These are phyloP conservation scores for Marsdenia floribunda DNA, from an alignment of 257 asterid genomes.

Conservation along the genomic window DNA sequence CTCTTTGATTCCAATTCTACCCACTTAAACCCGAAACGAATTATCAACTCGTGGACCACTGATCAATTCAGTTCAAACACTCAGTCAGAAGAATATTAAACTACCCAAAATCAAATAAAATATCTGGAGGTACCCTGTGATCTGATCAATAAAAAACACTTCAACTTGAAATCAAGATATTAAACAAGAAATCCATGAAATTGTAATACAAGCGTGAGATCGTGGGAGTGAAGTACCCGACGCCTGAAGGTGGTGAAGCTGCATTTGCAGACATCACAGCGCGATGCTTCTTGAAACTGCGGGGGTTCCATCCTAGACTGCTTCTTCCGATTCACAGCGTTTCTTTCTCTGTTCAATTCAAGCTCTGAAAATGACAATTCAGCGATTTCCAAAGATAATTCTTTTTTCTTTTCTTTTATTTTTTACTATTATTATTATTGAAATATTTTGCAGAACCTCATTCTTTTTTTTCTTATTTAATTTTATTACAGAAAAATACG, in stretches of 20 bases:
- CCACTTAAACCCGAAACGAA: neutral
- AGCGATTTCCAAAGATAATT: neutral
- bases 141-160: constrained; percentile 8
- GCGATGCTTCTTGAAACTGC: constrained; percentile 74
- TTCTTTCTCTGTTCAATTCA: neutral
- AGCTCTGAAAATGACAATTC: neutral
- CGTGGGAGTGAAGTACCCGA: constrained; percentile 44
- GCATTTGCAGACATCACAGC: constrained; percentile 94
- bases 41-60: neutral
- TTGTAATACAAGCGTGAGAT: neutral
- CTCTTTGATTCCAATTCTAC: neutral
- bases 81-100: neutral
- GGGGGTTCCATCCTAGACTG: constrained; percentile 54
- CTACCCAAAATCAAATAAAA: neutral
- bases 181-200: neutral
- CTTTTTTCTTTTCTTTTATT: no score
- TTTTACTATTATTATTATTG: no score
- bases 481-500: no score
- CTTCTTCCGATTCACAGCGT: constrained; percentile 1
- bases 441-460: no score
- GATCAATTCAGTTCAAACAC: neutral
- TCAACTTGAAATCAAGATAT: neutral
- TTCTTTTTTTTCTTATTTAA: no score
- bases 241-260: constrained; percentile 96
- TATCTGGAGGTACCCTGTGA: neutral